phyloP scores from a whole-genome alignment of 139 green algal species.

The Micractinium conductrix region DNA sequence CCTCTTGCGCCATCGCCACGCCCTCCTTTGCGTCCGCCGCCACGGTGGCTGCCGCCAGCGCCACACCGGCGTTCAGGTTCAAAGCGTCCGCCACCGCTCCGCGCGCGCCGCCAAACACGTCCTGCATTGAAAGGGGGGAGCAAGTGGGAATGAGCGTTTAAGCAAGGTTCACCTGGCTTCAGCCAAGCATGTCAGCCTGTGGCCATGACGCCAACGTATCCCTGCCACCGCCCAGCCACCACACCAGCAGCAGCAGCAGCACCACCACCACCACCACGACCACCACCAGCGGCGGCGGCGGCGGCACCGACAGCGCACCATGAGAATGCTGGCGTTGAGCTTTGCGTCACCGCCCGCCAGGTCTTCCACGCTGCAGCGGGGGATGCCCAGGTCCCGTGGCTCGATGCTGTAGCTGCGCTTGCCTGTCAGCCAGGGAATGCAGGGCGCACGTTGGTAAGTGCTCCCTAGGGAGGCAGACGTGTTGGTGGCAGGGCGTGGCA shows the following conservation, averaged over 20 bases:
- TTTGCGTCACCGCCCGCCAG: conserved; percentile 88
- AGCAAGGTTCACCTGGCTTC: too few relatives aligned
- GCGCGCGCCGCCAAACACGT: conserved; percentile 88
- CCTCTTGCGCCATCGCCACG: conserved; percentile 84
- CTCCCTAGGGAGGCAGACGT: neutral
- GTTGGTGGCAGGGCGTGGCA: conserved; percentile 64
- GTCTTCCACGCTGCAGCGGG: conserved; percentile 90
- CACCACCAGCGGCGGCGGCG: too few relatives aligned
- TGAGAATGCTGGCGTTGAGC: conserved; percentile 91
- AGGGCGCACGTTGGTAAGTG: neutral
- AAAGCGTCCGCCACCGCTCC: conserved; percentile 93
- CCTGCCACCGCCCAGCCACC: too few relatives aligned
- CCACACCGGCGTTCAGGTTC: conserved; percentile 91
- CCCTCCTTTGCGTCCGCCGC: conserved; percentile 78
- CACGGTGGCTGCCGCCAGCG: conserved; percentile 84
- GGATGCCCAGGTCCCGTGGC: conserved; percentile 89
- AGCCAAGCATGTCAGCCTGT: too few relatives aligned
- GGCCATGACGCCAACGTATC: too few relatives aligned
- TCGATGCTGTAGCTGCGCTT: conserved; percentile 70
- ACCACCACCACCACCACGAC: neutral
- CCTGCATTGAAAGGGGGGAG: conserved; percentile 15
- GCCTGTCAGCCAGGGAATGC: conserved; percentile 1
- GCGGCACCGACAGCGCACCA: conserved; percentile 11
- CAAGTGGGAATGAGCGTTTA: too few relatives aligned
- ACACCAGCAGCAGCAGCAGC: neutral